These are phyloP conservation scores for Sindora glabra DNA, from an alignment of 306 rosid genomes.

Conservation along the genomic window DNA sequence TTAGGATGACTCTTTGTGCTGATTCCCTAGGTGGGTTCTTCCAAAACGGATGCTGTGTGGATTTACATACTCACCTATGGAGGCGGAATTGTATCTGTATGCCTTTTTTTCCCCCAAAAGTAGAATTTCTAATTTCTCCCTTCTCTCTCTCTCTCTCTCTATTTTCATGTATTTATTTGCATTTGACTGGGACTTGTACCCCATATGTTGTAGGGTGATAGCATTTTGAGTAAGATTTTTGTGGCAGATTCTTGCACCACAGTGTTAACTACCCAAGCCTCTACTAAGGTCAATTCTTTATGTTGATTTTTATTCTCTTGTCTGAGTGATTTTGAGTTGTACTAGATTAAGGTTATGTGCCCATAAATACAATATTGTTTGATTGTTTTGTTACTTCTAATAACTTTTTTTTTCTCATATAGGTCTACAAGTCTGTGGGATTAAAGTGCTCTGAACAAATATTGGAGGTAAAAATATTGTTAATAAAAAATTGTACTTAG, in stretches of 20 bases:
- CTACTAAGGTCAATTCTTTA: slow-evolving; percentile 61
- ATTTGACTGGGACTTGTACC: slow-evolving; percentile 5
- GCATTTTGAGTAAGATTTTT: slow-evolving; percentile 47
- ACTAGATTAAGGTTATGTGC: not conserved
- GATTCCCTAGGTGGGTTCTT: slow-evolving; percentile 64
- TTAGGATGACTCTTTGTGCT: not conserved
- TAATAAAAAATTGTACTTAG: not conserved
- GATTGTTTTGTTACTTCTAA: not conserved
- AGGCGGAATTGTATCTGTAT: slow-evolving; percentile 90
- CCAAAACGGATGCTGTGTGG: slow-evolving; percentile 75
- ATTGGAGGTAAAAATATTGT: slow-evolving; percentile 46
- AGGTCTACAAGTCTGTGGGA: slow-evolving; percentile 82
- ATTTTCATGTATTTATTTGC: not conserved
- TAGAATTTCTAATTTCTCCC: not conserved
- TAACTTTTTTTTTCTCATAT: not conserved
- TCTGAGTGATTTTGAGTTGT: not conserved
- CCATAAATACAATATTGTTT: not conserved
- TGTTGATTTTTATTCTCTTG: not conserved
- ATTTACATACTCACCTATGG: slow-evolving; percentile 78
- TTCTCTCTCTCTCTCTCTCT: not conserved
- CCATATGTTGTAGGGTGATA: slow-evolving; percentile 57
- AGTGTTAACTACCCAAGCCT: slow-evolving; percentile 80
- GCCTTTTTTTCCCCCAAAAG: not conserved
- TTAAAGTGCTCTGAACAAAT: slow-evolving; percentile 63
- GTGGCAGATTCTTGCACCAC: slow-evolving; percentile 57